Evolutionary conservation across 352 stramenopile species (phyloP).

Genomic region (Phytophthora meadii): DNA sequence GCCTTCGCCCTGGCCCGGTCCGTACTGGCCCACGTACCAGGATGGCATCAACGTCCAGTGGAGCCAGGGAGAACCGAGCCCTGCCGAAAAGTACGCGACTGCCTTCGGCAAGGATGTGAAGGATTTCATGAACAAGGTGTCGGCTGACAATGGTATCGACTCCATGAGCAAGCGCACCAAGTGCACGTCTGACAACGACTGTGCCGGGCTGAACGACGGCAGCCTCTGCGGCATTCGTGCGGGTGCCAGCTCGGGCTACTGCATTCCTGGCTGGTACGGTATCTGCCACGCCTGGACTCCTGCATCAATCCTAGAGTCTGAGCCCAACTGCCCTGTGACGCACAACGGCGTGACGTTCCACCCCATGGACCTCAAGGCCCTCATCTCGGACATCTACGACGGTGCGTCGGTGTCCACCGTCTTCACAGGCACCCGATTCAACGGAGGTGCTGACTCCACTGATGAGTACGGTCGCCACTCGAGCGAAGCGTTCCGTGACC

Average conservation of each 20-base stretch:
- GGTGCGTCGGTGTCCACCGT: conserved; percentile 27
- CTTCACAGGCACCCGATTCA: conserved; percentile 44
- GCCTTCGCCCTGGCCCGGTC: conserved; percentile 49
- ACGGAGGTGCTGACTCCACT: conserved; percentile 16
- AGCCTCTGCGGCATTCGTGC: conserved; percentile 36
- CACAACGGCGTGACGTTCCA: conserved; percentile 49
- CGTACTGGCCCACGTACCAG: conserved; percentile 67
- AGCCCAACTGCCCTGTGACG: conserved; percentile 43
- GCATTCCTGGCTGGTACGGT: conserved; percentile 44
- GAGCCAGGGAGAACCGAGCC: conserved; percentile 12
- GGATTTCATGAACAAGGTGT: conserved; percentile 49
- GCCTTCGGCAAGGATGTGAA: conserved; percentile 50
- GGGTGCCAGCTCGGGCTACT: conserved; percentile 39
- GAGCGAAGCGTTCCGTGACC: conserved; percentile 39
- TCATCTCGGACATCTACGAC: conserved; percentile 45
- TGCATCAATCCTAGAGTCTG: conserved; percentile 36
- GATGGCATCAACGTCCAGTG: conserved; percentile 67
- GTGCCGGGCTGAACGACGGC: conserved; percentile 21
- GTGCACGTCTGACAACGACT: conserved; percentile 37
- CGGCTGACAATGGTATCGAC: conserved; percentile 40
- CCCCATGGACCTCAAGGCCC: conserved; percentile 46
- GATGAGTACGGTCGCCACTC: conserved; percentile 52
- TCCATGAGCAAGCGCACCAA: conserved; percentile 19
- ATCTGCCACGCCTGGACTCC: conserved; percentile 52
- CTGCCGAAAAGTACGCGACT: conserved; percentile 55